Evolutionary conservation across 768 basidiomycete species (phyloP).

Genomic region (Suillus decipiens): DNA sequence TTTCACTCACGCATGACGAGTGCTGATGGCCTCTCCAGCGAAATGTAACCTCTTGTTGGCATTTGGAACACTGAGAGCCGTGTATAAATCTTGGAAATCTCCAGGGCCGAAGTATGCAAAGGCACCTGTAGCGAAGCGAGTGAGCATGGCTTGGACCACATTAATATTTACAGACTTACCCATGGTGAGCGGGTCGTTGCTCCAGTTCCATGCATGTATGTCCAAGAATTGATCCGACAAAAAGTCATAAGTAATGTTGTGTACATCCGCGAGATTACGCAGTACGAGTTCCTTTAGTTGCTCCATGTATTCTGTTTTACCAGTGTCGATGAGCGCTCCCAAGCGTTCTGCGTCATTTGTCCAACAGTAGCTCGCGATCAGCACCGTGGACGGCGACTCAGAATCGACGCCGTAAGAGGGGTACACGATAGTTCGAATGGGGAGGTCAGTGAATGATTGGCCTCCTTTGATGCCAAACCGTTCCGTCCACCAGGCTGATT

Average conservation of each 20-base stretch:
- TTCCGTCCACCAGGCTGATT: conserved; percentile 43
- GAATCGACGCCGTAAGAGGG: conserved; percentile 39
- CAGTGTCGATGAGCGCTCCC: conserved; percentile 32
- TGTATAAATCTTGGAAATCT: conserved; percentile 35
- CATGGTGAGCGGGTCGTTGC: conserved; percentile 27
- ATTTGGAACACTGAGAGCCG: conserved; percentile 32
- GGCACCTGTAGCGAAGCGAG: conserved; percentile 30
- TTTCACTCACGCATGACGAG: conserved; percentile 31
- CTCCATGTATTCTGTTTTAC: background rate
- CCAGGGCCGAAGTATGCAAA: conserved; percentile 44
- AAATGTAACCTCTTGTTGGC: conserved; percentile 33
- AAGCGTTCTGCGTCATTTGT: conserved; percentile 40
- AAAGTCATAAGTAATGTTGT: conserved; percentile 19
- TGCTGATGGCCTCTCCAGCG: conserved; percentile 40
- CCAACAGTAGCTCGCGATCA: conserved; percentile 46
- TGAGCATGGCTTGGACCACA: background rate
- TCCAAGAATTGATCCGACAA: conserved; percentile 26
- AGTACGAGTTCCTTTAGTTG: conserved; percentile 29
- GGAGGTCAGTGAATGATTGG: conserved; percentile 43
- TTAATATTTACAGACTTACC: conserved; percentile 27
- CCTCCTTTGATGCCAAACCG: conserved; percentile 39
- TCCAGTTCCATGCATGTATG: conserved; percentile 37
- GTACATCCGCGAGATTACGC: conserved; percentile 23
- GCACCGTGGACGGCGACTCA: conserved; percentile 23
- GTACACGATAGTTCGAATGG: conserved; percentile 43